Conservation (phyloP, 1,139 yeast genomes). For the Diutina pseudorugosa region DNA sequence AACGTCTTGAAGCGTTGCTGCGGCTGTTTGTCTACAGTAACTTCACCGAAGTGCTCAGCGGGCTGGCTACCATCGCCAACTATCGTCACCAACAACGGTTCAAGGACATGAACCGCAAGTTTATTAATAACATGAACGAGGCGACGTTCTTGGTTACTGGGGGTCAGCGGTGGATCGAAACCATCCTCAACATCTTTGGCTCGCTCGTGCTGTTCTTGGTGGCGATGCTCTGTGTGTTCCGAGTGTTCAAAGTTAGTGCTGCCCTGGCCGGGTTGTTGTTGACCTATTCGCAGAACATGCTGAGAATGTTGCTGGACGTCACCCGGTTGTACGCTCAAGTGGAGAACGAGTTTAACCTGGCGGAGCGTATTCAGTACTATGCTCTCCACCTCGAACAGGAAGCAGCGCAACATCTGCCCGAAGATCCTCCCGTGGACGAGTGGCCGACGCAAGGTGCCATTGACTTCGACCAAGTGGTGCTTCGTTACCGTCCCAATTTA, state of each 20-base stretch:
- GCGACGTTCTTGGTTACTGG: constrained; percentile 56
- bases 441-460: constrained; percentile 5
- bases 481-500: constrained; percentile 12
- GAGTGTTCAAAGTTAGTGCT: constrained; percentile 9
- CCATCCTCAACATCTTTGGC: constrained; percentile 36
- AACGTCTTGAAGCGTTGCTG: constrained; percentile 67
- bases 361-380: constrained; percentile 10
- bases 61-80: constrained; percentile 62
- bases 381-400: constrained; percentile 11
- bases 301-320: constrained; percentile 9
- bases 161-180: constrained; percentile 69
- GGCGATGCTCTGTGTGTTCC: constrained; percentile 9
- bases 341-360: constrained; percentile 11
- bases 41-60: constrained; percentile 64
- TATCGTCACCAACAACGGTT: constrained; percentile 43
- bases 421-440: background rate
- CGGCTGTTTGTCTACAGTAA: constrained; percentile 71
- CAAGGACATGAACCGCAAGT: constrained; percentile 30
- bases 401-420: constrained; percentile 4
- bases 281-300: constrained; percentile 9
- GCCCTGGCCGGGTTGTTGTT: constrained; percentile 11
- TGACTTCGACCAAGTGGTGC: constrained; percentile 10
- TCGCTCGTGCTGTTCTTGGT: constrained; percentile 7
- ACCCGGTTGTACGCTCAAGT: constrained; percentile 10
- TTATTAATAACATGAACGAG: constrained; percentile 56